phyloP scores from a whole-genome alignment of 2,329 filamentous ascomycete species.

The Pestalotiopsis sp. region DNA sequence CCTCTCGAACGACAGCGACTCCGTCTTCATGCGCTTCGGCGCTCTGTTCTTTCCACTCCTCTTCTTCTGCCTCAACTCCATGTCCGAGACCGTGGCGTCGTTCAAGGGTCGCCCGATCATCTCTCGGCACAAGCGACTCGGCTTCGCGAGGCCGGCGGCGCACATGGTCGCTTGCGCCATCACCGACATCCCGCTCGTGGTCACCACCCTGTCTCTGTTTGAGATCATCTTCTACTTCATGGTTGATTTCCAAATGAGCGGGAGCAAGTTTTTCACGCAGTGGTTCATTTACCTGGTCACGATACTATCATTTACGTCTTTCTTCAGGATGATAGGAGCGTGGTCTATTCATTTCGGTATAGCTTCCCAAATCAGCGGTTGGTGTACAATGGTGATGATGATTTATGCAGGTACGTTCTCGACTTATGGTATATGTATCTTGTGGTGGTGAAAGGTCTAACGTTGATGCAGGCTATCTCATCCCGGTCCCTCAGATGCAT shows the following conservation, averaged over 20 bases:
- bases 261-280: constrained; percentile 59
- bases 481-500: constrained; percentile 54
- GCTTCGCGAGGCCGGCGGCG: constrained; percentile 31
- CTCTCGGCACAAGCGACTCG: constrained; percentile 32
- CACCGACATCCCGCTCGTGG: constrained; percentile 44
- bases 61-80: constrained; percentile 44
- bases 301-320: constrained; percentile 60
- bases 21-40: constrained; percentile 51
- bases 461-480: constrained; percentile 39
- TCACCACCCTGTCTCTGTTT: constrained; percentile 54
- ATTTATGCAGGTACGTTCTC: constrained; percentile 26
- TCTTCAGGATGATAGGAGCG: constrained; percentile 68
- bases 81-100: constrained; percentile 32
- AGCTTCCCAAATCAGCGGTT: constrained; percentile 26
- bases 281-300: constrained; percentile 60
- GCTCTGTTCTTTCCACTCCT: constrained; percentile 37
- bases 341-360: constrained; percentile 51
- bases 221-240: constrained; percentile 37
- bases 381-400: constrained; percentile 28
- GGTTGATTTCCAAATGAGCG: constrained; percentile 26
- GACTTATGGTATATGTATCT: not conserved
- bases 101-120: constrained; percentile 32
- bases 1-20: constrained; percentile 50
- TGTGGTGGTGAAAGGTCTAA: constrained; percentile 42
- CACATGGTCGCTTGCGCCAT: constrained; percentile 40